Evolutionary conservation across 306 rosid species (phyloP), one percentile per base, ranked within the genome.

Genomic region (Hippophae gyantsensis): DNA sequence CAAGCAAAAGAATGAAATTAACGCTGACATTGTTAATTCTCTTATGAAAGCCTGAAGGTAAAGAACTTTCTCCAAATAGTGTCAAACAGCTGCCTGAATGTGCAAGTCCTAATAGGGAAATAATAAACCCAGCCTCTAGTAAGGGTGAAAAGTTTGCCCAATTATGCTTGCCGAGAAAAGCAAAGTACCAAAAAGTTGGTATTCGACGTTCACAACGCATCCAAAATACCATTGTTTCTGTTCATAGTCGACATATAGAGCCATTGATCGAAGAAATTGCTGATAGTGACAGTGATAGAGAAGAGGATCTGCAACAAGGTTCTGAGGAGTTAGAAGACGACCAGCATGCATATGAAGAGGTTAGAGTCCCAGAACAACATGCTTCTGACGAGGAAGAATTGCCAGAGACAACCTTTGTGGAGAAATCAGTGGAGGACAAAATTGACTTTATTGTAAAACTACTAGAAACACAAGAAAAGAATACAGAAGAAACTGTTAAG

Each of bases 151-250:
- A 32, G 3, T 32, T 4, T 32, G 38, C 38, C 38, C 38, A 32
- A 32, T 32, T 32, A 32, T 32, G 4, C 38, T 32, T 32, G 38
- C 38, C 4, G 38, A 32, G 38, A 32, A 32, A 32, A 32, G 38
- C 5, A 32, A 32, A 32, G 38, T 32, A 32, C 38, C 4, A 4
- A 32, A 32, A 32, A 32, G 38, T 32, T 32, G 38, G 38, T 14
- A 14, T 41, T 11, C 70, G 70, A 47, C 62, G 70, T 38, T 66
- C 70, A 9, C 57, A 42, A 42, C 70, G 70, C n/a, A 66, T 66
- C 11, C 63, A 41, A 38, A 56, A 66, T 46, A n/a, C 63, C 38
- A 32, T 32, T 47, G 12, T 25, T 9, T 14, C 13, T 0, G 32
- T 49, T 23, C 49, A 12, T 38, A 57, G 8, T 57, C 43, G 0